Conservation (phyloP, 1,284 basidiomycete genomes). For the Lignosus rhinocerotis region DNA sequence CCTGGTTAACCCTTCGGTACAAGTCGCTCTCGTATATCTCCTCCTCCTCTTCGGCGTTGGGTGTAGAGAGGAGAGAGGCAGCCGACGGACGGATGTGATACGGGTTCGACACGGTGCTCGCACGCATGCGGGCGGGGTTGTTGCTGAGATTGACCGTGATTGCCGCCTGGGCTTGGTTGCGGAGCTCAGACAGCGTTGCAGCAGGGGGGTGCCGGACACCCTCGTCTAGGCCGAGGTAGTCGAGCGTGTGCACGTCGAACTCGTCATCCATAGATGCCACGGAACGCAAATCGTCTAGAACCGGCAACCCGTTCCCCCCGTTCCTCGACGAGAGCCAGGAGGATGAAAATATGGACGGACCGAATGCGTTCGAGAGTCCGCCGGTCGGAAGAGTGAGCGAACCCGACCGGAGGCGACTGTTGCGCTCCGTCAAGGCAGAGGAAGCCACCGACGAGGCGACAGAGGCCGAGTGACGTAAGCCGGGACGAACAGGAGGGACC, state of each 20-base stretch:
- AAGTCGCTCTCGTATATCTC: conserved; percentile 65
- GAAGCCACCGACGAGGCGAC: conserved; percentile 64
- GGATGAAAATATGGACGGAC: conserved; percentile 82
- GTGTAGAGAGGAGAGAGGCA: conserved; percentile 58
- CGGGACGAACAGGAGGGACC: conserved; percentile 57
- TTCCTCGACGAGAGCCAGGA: conserved; percentile 79
- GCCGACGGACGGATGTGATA: conserved; percentile 65
- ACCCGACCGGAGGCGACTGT: conserved; percentile 85
- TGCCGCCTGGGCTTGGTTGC: conserved; percentile 84
- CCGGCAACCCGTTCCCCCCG: conserved; percentile 55
- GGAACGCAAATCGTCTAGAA: conserved; percentile 77
- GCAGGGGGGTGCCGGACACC: conserved; percentile 65
- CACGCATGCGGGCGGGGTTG: conserved; percentile 75
- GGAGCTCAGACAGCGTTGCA: conserved; percentile 82
- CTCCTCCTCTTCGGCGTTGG: conserved; percentile 67
- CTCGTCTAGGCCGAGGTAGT: conserved; percentile 92
- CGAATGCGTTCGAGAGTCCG: conserved; percentile 85
- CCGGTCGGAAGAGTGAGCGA: conserved; percentile 72
- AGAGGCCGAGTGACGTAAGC: conserved; percentile 75
- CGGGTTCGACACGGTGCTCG: conserved; percentile 89
- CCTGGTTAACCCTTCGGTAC: conserved; percentile 46
- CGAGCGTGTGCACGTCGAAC: conserved; percentile 90
- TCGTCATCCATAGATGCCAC: conserved; percentile 83
- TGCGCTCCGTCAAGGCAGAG: conserved; percentile 60
- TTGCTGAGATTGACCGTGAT: conserved; percentile 78